phyloP scores from a whole-genome alignment of 2,329 filamentous ascomycete genomes.

The Cladorrhinum sp. region DNA sequence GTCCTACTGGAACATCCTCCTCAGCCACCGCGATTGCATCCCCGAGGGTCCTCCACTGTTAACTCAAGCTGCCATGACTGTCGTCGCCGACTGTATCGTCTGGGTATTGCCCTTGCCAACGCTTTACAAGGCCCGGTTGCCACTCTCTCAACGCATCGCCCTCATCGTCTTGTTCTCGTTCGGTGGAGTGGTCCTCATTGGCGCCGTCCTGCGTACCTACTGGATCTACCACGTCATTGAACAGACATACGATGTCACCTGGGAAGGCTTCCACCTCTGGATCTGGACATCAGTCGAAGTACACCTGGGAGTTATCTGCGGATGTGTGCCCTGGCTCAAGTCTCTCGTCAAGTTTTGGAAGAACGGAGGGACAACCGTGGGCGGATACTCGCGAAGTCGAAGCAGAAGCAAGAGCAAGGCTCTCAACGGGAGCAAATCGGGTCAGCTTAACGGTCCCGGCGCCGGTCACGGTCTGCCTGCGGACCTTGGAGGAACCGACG shows the following conservation, averaged over 20 bases:
- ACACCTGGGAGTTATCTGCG: conserved; percentile 42
- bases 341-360: conserved; percentile 24
- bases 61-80: conserved; percentile 34
- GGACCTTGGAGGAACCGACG: background rate
- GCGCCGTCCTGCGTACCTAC: conserved; percentile 37
- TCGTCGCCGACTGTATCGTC: conserved; percentile 36
- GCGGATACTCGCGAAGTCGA: background rate
- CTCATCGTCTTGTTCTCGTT: conserved; percentile 39
- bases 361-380: background rate
- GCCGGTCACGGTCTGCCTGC: background rate
- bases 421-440: background rate
- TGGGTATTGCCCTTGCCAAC: conserved; percentile 39
- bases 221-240: conserved; percentile 37
- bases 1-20: conserved; percentile 31
- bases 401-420: background rate
- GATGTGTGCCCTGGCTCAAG: conserved; percentile 37
- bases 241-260: conserved; percentile 40
- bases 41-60: conserved; percentile 31
- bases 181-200: conserved; percentile 38
- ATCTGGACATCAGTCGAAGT: conserved; percentile 43
- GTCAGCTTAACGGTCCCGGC: background rate
- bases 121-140: conserved; percentile 33
- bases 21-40: conserved; percentile 27
- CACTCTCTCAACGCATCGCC: conserved; percentile 33
- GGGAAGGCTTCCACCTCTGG: conserved; percentile 41